Conservation (phyloP, 2,329 filamentous ascomycete genomes). For the Pezicula carpinea region DNA sequence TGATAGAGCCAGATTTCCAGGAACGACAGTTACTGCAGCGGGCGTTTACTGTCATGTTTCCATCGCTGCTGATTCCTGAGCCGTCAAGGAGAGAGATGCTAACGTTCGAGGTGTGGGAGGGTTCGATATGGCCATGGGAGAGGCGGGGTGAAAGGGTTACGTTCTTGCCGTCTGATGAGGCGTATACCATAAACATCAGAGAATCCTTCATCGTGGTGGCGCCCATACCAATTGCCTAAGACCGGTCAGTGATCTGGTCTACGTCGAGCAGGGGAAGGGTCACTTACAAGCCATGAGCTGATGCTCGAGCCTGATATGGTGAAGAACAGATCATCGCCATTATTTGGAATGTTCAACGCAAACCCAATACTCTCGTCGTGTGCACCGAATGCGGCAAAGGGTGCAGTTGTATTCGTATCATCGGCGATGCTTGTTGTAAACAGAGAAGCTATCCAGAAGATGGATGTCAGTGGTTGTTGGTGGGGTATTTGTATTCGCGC, state of each 20-base stretch:
- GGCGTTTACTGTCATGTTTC: constrained; percentile 41
- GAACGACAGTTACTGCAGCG: constrained; percentile 48
- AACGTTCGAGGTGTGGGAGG: constrained; percentile 38
- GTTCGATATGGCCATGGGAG: constrained; percentile 47
- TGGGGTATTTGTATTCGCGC: too few species aligned
- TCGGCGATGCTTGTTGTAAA: not conserved
- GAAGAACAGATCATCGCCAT: constrained; percentile 47
- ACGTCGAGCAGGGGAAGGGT: not conserved
- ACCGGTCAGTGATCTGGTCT: not conserved
- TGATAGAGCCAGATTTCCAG: constrained; percentile 45
- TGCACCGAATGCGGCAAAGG: constrained; percentile 36
- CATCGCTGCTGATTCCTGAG: constrained; percentile 39
- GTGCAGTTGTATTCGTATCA: not conserved
- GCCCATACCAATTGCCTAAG: constrained; percentile 47
- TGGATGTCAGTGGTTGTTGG: too few species aligned
- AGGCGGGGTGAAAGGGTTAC: constrained; percentile 53
- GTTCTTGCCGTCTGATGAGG: constrained; percentile 39
- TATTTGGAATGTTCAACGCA: constrained; percentile 42
- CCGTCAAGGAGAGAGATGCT: constrained; percentile 39
- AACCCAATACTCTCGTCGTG: constrained; percentile 42
- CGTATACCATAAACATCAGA: constrained; percentile 52
- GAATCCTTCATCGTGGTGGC: constrained; percentile 45
- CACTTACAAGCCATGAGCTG: constrained; percentile 41
- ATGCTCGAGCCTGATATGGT: constrained; percentile 42
- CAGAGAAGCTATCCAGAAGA: not conserved